A percentile compares a stretch with the other conserved stretches of the same genome.
Evolutionary conservation across 305 asterid species (phyloP).

Genomic region (Fraxinus nigra): DNA sequence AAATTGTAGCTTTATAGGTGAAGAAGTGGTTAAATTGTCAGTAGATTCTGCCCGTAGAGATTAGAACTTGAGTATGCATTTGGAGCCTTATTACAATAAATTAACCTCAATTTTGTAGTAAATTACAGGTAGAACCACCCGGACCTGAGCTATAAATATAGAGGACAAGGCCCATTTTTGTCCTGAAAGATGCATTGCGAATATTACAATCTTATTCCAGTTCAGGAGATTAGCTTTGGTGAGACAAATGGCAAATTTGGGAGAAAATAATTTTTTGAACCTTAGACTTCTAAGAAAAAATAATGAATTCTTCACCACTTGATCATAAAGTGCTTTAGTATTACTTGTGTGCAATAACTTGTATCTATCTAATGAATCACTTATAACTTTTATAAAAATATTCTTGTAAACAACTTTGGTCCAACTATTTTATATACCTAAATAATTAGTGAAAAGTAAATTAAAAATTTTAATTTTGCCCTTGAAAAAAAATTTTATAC

Average conservation of each 20-base stretch:
- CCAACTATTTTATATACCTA: too few species aligned
- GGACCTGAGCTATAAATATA: not conserved
- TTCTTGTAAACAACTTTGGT: too few species aligned
- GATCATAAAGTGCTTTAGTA: too few species aligned
- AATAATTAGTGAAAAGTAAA: too few species aligned
- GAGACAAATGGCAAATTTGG: not conserved
- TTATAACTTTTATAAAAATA: too few species aligned
- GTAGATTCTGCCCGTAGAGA: conserved; percentile 23
- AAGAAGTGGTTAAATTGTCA: conserved; percentile 33
- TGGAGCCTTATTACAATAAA: not conserved
- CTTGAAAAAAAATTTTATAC: too few species aligned
- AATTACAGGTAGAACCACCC: conserved; percentile 22
- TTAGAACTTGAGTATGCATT: conserved; percentile 3
- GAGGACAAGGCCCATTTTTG: conserved; percentile 7
- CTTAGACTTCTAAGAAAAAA: too few species aligned
- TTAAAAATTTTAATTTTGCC: too few species aligned
- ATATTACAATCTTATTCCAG: not conserved
- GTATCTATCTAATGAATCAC: too few species aligned
- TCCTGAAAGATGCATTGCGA: not conserved
- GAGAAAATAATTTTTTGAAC: not conserved
- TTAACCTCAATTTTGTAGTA: conserved; percentile 9
- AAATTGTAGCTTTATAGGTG: not conserved
- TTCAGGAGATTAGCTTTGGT: not conserved
- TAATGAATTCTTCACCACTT: too few species aligned
- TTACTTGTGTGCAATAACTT: too few species aligned